Percentiles rank a stretch among this genome's conserved stretches.
phyloP scores from a whole-genome alignment of 192 early-diverging fungal genomes.

The Entophlyctis helioformis region DNA sequence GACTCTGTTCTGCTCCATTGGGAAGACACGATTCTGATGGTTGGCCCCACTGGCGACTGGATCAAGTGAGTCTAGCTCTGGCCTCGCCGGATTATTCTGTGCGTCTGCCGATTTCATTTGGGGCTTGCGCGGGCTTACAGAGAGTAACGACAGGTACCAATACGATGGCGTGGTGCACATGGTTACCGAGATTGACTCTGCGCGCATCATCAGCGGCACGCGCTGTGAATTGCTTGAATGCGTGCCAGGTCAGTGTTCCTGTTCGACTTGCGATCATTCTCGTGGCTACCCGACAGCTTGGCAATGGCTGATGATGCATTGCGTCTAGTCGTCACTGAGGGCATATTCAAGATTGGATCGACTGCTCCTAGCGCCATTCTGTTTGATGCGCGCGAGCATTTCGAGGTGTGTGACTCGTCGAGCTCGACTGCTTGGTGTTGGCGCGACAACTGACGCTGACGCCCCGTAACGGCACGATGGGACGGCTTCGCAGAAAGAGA shows the following conservation, averaged over 20 bases:
- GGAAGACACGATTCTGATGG: conserved; percentile 69
- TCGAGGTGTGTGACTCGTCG: conserved; percentile 24
- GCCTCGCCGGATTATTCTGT: no score
- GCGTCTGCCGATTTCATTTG: no score
- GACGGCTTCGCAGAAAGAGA: no score
- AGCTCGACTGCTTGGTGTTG: no score
- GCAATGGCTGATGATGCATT: background rate
- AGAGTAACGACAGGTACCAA: conserved; percentile 14
- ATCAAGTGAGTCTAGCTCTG: conserved; percentile 43
- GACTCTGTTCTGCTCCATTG: conserved; percentile 85
- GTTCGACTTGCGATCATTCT: no score
- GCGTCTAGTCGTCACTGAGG: conserved; percentile 33
- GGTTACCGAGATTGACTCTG: conserved; percentile 83
- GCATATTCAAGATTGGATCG: conserved; percentile 90
- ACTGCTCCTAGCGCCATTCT: conserved; percentile 87
- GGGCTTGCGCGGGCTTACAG: no score
- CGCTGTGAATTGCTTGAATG: conserved; percentile 79
- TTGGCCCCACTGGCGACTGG: conserved; percentile 89
- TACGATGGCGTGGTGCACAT: conserved; percentile 74
- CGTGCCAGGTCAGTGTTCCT: conserved; percentile 64
- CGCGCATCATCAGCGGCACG: conserved; percentile 73
- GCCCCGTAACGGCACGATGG: no score
- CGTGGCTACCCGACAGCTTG: no score
- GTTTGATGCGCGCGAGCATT: conserved; percentile 45
- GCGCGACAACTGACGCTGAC: no score